Evolutionary conservation across 495 filamentous ascomycete genomes (phyloP).

Genomic region (Annulohypoxylon maeteangense): DNA sequence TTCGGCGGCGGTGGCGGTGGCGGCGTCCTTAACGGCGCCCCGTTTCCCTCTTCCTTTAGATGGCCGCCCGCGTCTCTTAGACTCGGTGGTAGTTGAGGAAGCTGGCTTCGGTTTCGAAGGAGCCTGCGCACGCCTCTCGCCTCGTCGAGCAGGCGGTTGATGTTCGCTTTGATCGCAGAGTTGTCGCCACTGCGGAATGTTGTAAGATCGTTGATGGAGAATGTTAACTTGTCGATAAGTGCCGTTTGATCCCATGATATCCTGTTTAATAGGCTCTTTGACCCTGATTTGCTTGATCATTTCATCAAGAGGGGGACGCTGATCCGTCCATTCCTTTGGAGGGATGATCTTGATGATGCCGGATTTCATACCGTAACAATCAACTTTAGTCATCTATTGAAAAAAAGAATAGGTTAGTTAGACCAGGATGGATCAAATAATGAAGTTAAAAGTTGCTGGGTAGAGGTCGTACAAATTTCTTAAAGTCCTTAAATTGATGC

Average conservation of each 20-base stretch:
- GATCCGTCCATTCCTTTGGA: constrained; percentile 90
- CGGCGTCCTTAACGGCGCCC: constrained; percentile 46
- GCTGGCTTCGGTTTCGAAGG: constrained; percentile 51
- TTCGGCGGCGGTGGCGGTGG: constrained; percentile 45
- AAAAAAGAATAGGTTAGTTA: constrained; percentile 24
- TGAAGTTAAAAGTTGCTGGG: constrained; percentile 4
- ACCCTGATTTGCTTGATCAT: constrained; percentile 90
- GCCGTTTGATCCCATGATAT: constrained; percentile 93
- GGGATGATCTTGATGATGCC: constrained; percentile 97
- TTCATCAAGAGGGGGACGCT: constrained; percentile 80
- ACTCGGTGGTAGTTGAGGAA: constrained; percentile 35
- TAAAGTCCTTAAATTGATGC: constrained; percentile 93
- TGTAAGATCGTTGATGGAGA: constrained; percentile 93
- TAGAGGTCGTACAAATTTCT: constrained; percentile 69
- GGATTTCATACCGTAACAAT: constrained; percentile 95
- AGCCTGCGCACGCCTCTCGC: constrained; percentile 84
- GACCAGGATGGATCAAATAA: constrained; percentile 11
- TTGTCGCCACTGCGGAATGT: constrained; percentile 92
- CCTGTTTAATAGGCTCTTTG: constrained; percentile 96
- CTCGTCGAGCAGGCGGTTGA: constrained; percentile 93
- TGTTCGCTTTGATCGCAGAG: constrained; percentile 93
- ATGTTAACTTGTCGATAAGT: constrained; percentile 97
- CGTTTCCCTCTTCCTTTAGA: constrained; percentile 46
- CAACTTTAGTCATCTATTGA: constrained; percentile 76
- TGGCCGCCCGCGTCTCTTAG: constrained; percentile 53